Evolutionary conservation across 1,139 yeast genomes (phyloP), one percentile per base, ranked within the genome.

Genomic region (Sugiyamaella novakii): DNA sequence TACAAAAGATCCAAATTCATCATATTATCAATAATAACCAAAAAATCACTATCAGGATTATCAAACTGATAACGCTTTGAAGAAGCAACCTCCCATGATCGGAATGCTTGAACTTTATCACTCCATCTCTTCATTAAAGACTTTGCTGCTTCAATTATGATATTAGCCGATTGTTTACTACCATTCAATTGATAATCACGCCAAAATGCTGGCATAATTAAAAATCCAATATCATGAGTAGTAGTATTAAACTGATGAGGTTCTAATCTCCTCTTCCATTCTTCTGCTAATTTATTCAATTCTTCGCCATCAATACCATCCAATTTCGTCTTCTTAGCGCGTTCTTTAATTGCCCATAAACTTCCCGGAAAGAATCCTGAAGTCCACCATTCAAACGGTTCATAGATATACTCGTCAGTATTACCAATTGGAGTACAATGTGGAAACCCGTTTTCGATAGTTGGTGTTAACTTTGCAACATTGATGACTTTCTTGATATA

Each of bases 11-110:
- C 61, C 43, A 65, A 56, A 46, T 65, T 65, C 58, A 67, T 63
- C 69, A 65, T 64, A 51, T 65, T 65, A 49, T 65, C 69, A 27
- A 65, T 63, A 31, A 65, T 65, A 12, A 65, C 69, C 40, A 65
- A 44, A 40, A 54, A 64, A 39, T 65, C 67, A 24, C 50, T 53
- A 3, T 53, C 54, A 2, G 50, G 50, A 41, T 57, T 56, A 10
- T 44, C 45, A 3, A 37, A 50, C n/a, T 42, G 31, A 12, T 38
- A 27, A 8, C 48, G 15, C 8, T 43, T 61, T 48, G 33, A 55
- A 21, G 33, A 55, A 43, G 53, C 56, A 55, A 15, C 47, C 41
- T 65, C 64, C 69, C 69, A 65, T 40, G 64, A 59, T 36, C 65
- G 55, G 33, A 65, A 63, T 15, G 57, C 55, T 2, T 63, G 64